Base-by-base conservation (phyloP, 345 rosid genomes). In the Conringia planisiliqua region DNA sequence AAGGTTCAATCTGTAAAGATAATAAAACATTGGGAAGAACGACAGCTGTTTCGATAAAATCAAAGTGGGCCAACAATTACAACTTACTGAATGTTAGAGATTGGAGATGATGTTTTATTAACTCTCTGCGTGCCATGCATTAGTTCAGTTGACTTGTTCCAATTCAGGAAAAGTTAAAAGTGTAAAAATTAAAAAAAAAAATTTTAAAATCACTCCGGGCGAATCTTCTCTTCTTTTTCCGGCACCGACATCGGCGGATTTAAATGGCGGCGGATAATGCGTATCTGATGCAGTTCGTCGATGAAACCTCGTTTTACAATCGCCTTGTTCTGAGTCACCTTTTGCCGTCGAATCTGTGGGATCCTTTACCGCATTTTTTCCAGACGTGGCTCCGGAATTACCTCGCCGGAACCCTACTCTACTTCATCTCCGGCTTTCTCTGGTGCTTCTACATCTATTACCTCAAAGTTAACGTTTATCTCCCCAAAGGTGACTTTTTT, bases 361-460 rank as follows among this genome's bases (percentile, higher is more conserved):
- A 66, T 33, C 71, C 88, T 0, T 84, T 92, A 33, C 97, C 98
- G 1, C 96, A 85, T 61, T 62, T 86, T 33, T 47, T 84, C 33
- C 98, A 90, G 84, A 89, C 95, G 3, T 96, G 99, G 99, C 89
- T 92, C 13, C 86, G 99, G 1, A 96, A 92, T 83, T 96, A 85
- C 80, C 66, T 87, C 29, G 97, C 93, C 11, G 98, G 91, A 44
- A 76, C 83, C 51, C 16, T 90, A 35, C 79, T 90, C 4, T 96
- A 96, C 87, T 73, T 96, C 40, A 36, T 87, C 81, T 89, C 99
- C 35, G 97, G 96, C 10, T 62, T 86, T 72, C 84, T 95, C 35
- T 95, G 99, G 99, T 92, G 94, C 80, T 84, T 90, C 79, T 90
- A 88, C 82, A 87, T 95, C 70, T 95, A 95, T 71, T 83, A 88